Evolutionary conservation across 1,284 basidiomycete genomes (phyloP).

Genomic region (Irpex lacteus): DNA sequence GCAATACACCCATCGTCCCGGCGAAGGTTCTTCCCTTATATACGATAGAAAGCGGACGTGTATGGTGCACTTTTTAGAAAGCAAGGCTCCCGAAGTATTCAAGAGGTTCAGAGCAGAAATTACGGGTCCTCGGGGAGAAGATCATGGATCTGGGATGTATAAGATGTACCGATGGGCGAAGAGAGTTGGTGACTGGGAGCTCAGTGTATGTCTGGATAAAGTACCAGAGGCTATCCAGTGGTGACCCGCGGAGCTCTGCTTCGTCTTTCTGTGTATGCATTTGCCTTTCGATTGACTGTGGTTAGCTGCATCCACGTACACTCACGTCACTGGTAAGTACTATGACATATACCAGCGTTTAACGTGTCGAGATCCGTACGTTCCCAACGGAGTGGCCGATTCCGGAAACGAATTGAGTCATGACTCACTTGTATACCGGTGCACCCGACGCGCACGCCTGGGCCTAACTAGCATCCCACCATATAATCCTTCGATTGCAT

Average conservation of each 20-base stretch:
- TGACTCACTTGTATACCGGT: no score
- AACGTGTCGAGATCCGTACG: no score
- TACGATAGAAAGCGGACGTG: conserved; percentile 41
- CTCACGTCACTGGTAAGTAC: neutral
- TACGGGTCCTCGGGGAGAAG: conserved; percentile 16
- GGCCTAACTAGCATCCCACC: no score
- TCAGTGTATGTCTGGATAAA: conserved; percentile 27
- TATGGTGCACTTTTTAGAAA: conserved; percentile 26
- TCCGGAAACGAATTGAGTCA: no score
- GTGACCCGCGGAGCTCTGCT: neutral
- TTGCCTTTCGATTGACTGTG: neutral
- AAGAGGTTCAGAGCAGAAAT: conserved; percentile 19
- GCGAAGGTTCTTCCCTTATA: conserved; percentile 27
- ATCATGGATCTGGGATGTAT: conserved; percentile 13
- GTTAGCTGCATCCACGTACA: neutral
- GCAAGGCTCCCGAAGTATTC: conserved; percentile 14
- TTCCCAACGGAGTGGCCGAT: no score
- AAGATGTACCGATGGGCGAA: conserved; percentile 34
- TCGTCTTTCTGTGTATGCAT: neutral
- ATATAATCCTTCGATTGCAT: no score
- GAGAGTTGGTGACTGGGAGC: conserved; percentile 24
- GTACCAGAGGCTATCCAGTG: conserved; percentile 22
- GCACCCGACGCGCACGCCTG: no score
- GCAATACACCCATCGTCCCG: conserved; percentile 22
- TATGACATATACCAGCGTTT: no score